Evolutionary conservation across 192 early-diverging fungal species (phyloP).

Genomic region (Backusella circina): DNA sequence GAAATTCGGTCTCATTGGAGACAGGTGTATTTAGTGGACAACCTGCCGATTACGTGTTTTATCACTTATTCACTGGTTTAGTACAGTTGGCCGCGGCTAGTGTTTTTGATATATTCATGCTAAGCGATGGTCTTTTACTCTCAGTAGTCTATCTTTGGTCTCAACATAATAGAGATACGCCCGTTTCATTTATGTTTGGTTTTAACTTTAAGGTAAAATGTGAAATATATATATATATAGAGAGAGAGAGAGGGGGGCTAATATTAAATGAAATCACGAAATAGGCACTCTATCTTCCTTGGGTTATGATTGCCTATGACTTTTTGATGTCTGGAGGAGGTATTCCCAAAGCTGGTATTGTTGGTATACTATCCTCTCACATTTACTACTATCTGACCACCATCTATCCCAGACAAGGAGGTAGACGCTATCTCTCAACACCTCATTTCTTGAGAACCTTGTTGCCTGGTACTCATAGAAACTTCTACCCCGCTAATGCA

Average conservation of each 20-base stretch:
- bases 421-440: slow-evolving; percentile 61
- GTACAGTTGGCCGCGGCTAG: slow-evolving; percentile 26
- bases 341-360: slow-evolving; percentile 47
- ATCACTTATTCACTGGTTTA: slow-evolving; percentile 57
- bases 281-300: slow-evolving; percentile 74
- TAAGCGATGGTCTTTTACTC: slow-evolving; percentile 55
- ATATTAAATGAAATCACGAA: neutral
- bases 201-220: slow-evolving; percentile 60
- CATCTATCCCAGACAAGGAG: slow-evolving; percentile 62
- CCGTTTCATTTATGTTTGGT: slow-evolving; percentile 73
- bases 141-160: slow-evolving; percentile 76
- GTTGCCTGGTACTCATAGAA: slow-evolving; percentile 37
- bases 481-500: slow-evolving; percentile 5
- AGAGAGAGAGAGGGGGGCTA: neutral
- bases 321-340: slow-evolving; percentile 37
- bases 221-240: neutral
- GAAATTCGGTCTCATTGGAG: slow-evolving; percentile 71
- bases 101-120: slow-evolving; percentile 20
- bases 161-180: slow-evolving; percentile 49
- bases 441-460: slow-evolving; percentile 55
- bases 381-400: slow-evolving; percentile 72
- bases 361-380: slow-evolving; percentile 68
- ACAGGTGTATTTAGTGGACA: slow-evolving; percentile 55
- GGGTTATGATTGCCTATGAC: slow-evolving; percentile 58
- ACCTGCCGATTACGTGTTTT: slow-evolving; percentile 80